Base-by-base conservation (phyloP, 495 filamentous ascomycete genomes). In the Cenococcum geophilum region DNA sequence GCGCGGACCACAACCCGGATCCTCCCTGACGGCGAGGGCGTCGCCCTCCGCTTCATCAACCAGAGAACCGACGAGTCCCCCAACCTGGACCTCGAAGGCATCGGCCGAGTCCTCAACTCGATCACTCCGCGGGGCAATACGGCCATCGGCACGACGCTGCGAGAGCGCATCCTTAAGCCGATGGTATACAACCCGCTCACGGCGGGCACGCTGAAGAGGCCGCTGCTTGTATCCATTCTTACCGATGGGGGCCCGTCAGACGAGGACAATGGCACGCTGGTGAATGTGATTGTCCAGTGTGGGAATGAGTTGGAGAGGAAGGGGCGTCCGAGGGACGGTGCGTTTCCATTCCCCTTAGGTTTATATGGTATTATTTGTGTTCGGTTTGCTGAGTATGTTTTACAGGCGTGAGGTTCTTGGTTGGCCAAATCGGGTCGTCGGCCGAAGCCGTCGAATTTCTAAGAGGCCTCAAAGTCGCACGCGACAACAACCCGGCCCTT, bases 1-100 rank as follows among this genome's bases (percentile, higher is more conserved):
- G 47, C 63, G 10, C 40, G 55, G 36, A 51, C 55, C 20, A 63
- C 53, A 5, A 66, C 60, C 4, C 53, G 47, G 10, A 49, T 66
- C 48, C 53, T 66, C n/a, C 63, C 63, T 21, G 54, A 63, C 6
- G 53, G 61, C 55, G 63, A 63, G 22, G 60, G 63, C 18, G 60
- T 66, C 22, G 51, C 60, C 20, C 36, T 66, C n/a, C 60, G 55
- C 18, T 66, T 64, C 50, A 66, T 66, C 48, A 66, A 66, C 48
- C 54, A 58, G 40, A 16, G 23, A 9, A 49, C 35, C 35, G 20
- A 36, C 52, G 37, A 58, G 5, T 43, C 42, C 34, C 14, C 40
- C 54, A 35, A 20, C 21, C 43, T 63, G 32, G n/a, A 18, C 47
- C 35, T 53, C 51, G 60, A 59, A 12, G 55, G 32, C 1, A 42